Base-by-base conservation (phyloP, 2,329 filamentous ascomycete species). In the Fusarium sterilihyphosum region DNA sequence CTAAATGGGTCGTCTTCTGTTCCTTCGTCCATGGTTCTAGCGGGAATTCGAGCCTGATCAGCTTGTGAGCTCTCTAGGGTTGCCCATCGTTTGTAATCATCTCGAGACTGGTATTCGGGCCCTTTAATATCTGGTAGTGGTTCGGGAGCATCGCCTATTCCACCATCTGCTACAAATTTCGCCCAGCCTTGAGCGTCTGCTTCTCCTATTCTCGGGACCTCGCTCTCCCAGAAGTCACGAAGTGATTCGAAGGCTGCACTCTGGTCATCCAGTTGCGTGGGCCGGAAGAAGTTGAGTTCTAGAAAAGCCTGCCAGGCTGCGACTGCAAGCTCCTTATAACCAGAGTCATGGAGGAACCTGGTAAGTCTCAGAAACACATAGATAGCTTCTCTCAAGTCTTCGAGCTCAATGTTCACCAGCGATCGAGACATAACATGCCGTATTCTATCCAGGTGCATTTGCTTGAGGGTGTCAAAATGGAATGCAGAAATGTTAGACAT, bases 171-270 rank as follows among this genome's bases (percentile, higher is more conserved):
- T 20, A 84, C 81, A 73, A 86, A 91, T n/a, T 84, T 78, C 5
- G 78, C 80, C 95, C 95, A 98, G 2, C 95, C 94, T 70, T 87
- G 85, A 6, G 94, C 92, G 5, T 85, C 86, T 2, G 83, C 78
- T 76, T 98, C 96, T 16, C 96, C 96, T 61, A 98, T 88, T 11
- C 96, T 89, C 1, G 93, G 86, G 2, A 90, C 87, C 79, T 98
- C 96, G 65, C 91, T 93, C 67, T 98, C 94, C 96, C 96, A 98
- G 73, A 96, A 98, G 6, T 91, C 87, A 54, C 89, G 85, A 70
- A 98, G 93, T 0, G 79, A 78, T 6, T 82, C 79, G 17, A 86
- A 46, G 0, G 73, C 67, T n/a, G 72, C 74, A 17, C 77, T 61
- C 5, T 76, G 73, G 46, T 78, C 53, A n/a, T 77, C 62, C 6